Evolutionary conservation across 2,329 filamentous ascomycete genomes (phyloP), one percentile per base, ranked within the genome.

Genomic region (Calonectria honghensis): DNA sequence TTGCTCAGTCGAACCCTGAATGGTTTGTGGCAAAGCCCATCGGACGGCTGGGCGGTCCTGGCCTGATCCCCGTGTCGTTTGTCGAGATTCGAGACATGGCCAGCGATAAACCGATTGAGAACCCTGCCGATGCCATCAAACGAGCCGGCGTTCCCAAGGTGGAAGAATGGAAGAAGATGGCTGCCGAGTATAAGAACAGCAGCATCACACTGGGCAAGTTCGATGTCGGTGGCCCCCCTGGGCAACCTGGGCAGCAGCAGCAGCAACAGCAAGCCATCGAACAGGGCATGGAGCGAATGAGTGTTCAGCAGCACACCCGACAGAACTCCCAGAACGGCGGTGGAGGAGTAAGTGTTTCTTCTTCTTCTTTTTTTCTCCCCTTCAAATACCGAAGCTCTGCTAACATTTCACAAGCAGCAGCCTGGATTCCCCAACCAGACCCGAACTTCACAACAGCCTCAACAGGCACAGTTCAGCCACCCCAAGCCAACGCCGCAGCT

Each of bases 21-120:
- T 99, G 97, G 97, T 98, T 98, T 82, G 96, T 99, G 75, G 97
- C 97, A 66, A 99, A 99, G 86, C 97, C 97, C n/a, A 99, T 99
- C 83, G 96, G 96, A 76, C 91, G 97, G 78, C 89, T 99, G n/a
- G 97, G 97, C 54, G 97, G 97, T 1, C 97, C 97, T 0, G 97
- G 97, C 51, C 87, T 99, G 80, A 98, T 99, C 78, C 97, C 97
- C 2, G 96, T 98, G 39, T 97, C 96, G 0, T 98, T 98, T 84
- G 95, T 99, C 79, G 96, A 99, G 86, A 96, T 99, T 79, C 91
- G 95, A 83, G 97, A 98, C 84, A 98, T 98, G 94, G 92, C 93
- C 6, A 96, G 95, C 0, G 96, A 96, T 66, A 92, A 94, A 79
- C 91, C 96, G 0, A 95, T 98, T 1, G 85, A 91, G 24, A 95